These are phyloP conservation scores for Pisolithus thermaeus DNA, from an alignment of 1,284 basidiomycete genomes.

Conservation along the genomic window DNA sequence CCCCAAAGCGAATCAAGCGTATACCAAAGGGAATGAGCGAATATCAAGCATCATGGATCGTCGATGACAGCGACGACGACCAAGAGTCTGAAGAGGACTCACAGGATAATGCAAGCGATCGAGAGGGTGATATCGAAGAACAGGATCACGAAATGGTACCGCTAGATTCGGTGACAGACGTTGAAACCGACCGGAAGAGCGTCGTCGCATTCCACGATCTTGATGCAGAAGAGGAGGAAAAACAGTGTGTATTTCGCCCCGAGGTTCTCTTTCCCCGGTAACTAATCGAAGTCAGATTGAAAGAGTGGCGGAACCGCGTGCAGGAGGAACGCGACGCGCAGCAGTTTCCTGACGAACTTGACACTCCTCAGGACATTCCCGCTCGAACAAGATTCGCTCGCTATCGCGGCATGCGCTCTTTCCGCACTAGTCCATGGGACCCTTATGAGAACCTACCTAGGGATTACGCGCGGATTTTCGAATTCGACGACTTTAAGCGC, in stretches of 20 bases:
- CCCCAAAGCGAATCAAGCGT: slow-evolving; percentile 67
- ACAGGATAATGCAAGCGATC: slow-evolving; percentile 17
- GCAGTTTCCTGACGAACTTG: slow-evolving; percentile 95
- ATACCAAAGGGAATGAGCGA: slow-evolving; percentile 89
- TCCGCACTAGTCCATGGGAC: slow-evolving; percentile 97
- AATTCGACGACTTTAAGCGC: slow-evolving; percentile 91
- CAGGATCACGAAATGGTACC: slow-evolving; percentile 66
- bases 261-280: slow-evolving; percentile 6
- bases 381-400: slow-evolving; percentile 88
- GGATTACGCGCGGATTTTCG: slow-evolving; percentile 94
- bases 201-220: slow-evolving; percentile 68
- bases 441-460: slow-evolving; percentile 93
- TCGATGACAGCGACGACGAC: slow-evolving; percentile 77
- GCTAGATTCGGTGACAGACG: slow-evolving; percentile 49
- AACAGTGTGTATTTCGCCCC: slow-evolving; percentile 53
- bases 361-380: slow-evolving; percentile 86
- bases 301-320: slow-evolving; percentile 61
- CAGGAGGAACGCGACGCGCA: slow-evolving; percentile 75
- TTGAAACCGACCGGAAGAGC: slow-evolving; percentile 45
- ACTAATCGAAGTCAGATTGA: slow-evolving; percentile 42
- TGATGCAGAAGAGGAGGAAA: slow-evolving; percentile 77
- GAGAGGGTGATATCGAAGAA: slow-evolving; percentile 39
- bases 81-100: slow-evolving; percentile 38
- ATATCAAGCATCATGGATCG: slow-evolving; percentile 92
- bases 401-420: slow-evolving; percentile 87